Conservation (phyloP, 78 protist genomes). For the Salpingoeca rosetta region DNA sequence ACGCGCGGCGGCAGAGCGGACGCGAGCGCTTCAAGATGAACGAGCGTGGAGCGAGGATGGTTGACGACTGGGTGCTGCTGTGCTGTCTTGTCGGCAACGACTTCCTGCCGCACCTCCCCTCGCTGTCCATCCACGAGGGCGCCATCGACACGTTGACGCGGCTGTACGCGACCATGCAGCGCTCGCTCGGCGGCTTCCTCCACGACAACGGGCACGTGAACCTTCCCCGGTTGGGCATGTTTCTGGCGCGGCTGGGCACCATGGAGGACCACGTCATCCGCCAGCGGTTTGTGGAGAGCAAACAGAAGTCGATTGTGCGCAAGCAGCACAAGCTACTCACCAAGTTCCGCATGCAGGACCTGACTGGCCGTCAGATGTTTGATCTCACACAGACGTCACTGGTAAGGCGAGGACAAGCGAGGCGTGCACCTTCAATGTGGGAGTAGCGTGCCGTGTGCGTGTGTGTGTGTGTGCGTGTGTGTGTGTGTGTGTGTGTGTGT, state of each 20-base stretch:
- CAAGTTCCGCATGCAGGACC: neutral
- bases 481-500: too few species aligned
- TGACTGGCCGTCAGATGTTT: too few species aligned
- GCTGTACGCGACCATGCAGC: slow-evolving; percentile 48
- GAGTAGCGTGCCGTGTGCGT: too few species aligned
- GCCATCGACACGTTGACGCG: slow-evolving; percentile 73
- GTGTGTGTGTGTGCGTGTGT: too few species aligned
- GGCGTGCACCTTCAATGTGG: too few species aligned
- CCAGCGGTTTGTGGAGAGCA: slow-evolving; percentile 27
- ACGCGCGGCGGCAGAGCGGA: neutral
- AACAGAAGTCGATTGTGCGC: slow-evolving; percentile 36
- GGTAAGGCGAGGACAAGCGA: neutral
- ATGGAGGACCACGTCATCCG: neutral
- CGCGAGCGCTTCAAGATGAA: too few species aligned
- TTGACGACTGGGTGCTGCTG: slow-evolving; percentile 95
- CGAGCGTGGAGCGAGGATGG: neutral
- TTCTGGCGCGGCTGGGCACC: neutral
- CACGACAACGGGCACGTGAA: slow-evolving; percentile 57
- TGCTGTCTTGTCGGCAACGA: slow-evolving; percentile 98
- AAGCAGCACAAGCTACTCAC: slow-evolving; percentile 32
- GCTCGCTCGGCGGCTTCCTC: slow-evolving; percentile 70
- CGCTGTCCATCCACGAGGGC: slow-evolving; percentile 84
- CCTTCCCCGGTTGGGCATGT: slow-evolving; percentile 8
- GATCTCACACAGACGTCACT: neutral
- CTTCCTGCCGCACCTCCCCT: slow-evolving; percentile 97